A percentile compares a stretch with the other conserved stretches of the same genome.
These are phyloP conservation scores for Beta vulgaris DNA, from an alignment of 148 eudicot genomes.

Conservation along the genomic window DNA sequence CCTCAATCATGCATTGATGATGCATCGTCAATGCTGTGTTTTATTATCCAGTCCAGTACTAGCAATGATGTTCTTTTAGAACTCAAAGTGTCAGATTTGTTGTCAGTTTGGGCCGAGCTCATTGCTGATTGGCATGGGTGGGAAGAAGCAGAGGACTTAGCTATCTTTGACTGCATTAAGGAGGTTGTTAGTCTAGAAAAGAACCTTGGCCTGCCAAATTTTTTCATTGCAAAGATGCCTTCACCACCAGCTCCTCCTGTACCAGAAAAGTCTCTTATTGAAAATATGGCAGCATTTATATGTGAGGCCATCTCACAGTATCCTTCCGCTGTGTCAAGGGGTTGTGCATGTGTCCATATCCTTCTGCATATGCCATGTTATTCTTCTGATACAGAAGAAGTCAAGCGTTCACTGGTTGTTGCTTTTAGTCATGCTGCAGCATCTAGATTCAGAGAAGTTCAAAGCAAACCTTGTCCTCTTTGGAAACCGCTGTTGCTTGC, in stretches of 20 bases:
- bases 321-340: slow-evolving; percentile 63
- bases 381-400: slow-evolving; percentile 43
- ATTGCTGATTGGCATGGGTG: slow-evolving; percentile 69
- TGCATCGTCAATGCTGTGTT: slow-evolving; percentile 59
- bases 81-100: slow-evolving; percentile 49
- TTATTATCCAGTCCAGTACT: slow-evolving; percentile 46
- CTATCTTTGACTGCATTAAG: slow-evolving; percentile 64
- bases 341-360: slow-evolving; percentile 54
- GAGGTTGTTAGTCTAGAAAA: slow-evolving; percentile 50
- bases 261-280: slow-evolving; percentile 45
- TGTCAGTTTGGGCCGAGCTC: slow-evolving; percentile 58
- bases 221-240: slow-evolving; percentile 42
- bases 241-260: slow-evolving; percentile 58
- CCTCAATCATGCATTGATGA: slow-evolving; percentile 59
- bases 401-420: slow-evolving; percentile 52
- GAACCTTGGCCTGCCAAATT: slow-evolving; percentile 41
- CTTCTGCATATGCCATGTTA: slow-evolving; percentile 49
- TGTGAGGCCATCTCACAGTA: slow-evolving; percentile 62
- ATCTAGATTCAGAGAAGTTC: slow-evolving; percentile 47
- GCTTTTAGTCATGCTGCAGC: slow-evolving; percentile 56
- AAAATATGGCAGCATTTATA: slow-evolving; percentile 52
- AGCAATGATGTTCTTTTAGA: slow-evolving; percentile 32
- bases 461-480: slow-evolving; percentile 42
- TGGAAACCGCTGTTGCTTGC: slow-evolving; percentile 70
- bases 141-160: slow-evolving; percentile 76